Conservation (phyloP, 169 alveolate species). For the Plasmodium chabaudi region DNA sequence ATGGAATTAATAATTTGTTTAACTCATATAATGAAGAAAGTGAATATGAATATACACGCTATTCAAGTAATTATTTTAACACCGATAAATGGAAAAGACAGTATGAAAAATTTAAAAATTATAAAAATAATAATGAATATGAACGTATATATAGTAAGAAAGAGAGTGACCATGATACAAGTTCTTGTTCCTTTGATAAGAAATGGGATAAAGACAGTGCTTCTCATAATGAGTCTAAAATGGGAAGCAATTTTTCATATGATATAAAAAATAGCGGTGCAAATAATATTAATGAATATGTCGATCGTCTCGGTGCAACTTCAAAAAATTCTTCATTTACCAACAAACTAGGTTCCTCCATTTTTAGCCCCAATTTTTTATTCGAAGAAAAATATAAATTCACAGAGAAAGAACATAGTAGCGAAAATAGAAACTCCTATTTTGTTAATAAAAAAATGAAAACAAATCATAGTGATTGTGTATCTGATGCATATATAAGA, state of each 20-base stretch:
- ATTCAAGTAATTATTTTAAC: constrained; percentile 4
- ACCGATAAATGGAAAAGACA: constrained; percentile 33
- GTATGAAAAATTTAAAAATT: constrained; percentile 9
- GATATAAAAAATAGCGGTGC: background rate
- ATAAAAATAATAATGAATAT: background rate
- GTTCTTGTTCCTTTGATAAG: too few species aligned
- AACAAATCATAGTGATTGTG: background rate
- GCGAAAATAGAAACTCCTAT: background rate
- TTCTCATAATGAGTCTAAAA: too few species aligned
- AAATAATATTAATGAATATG: background rate
- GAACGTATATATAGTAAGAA: background rate
- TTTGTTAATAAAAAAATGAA: background rate
- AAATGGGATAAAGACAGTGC: too few species aligned
- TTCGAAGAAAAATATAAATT: background rate
- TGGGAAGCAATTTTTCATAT: too few species aligned
- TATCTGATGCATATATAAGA: background rate
- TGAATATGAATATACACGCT: constrained; percentile 39
- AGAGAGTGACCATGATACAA: background rate
- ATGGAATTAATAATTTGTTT: background rate
- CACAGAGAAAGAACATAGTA: background rate
- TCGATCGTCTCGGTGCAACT: too few species aligned
- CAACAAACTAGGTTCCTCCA: background rate
- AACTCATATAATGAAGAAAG: constrained; percentile 5
- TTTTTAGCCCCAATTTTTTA: background rate
- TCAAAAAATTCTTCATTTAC: background rate